These are phyloP conservation scores for Castanospermum australe DNA, from an alignment of 306 rosid genomes.

Conservation along the genomic window DNA sequence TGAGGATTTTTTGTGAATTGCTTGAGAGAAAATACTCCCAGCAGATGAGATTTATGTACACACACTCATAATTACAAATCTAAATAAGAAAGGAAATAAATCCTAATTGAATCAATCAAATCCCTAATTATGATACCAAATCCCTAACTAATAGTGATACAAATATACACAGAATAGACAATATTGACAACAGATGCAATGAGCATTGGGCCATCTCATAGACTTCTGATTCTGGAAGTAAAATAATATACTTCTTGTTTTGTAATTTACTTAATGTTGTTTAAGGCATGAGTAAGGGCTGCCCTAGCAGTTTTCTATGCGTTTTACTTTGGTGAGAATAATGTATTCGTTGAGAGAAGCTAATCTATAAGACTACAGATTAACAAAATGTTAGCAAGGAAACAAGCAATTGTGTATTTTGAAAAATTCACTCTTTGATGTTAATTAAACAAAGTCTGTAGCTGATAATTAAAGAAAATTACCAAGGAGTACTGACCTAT, in stretches of 20 bases:
- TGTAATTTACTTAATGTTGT: neutral
- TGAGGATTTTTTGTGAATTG: no score
- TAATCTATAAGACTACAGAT: neutral
- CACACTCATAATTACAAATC: no score
- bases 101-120: no score
- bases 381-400: neutral
- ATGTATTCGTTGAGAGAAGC: neutral
- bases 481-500: neutral
- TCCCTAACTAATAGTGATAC: no score
- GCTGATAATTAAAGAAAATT: neutral
- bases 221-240: neutral
- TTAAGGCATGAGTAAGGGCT: neutral
- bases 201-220: neutral
- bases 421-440: neutral
- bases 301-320: neutral
- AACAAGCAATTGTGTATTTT: neutral
- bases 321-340: neutral
- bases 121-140: no score
- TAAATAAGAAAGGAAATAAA: no score
- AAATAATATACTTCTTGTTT: neutral
- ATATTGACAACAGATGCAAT: no score
- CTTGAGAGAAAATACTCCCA: no score
- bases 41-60: no score
- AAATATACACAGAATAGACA: no score
- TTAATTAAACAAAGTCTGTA: neutral